Evolutionary conservation across 1,139 yeast species (phyloP).

Genomic region (Barnettozyma hawaiiensis): DNA sequence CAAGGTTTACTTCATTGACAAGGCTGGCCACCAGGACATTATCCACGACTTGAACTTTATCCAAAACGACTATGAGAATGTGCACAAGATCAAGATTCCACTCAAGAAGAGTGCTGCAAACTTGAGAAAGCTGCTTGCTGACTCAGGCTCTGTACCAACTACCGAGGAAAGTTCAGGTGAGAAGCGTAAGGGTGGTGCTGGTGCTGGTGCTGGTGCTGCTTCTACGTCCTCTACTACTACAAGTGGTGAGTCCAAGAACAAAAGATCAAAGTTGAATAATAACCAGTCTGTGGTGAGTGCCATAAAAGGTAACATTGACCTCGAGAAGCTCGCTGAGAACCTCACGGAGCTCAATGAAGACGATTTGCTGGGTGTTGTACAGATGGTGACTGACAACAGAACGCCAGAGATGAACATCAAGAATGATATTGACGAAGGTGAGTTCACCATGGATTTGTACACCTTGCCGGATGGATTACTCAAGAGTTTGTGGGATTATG

Average conservation of each 20-base stretch:
- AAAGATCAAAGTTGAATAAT: constrained; percentile 47
- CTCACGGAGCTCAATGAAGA: constrained; percentile 86
- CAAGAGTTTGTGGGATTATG: constrained; percentile 93
- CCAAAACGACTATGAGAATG: constrained; percentile 69
- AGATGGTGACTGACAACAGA: constrained; percentile 95
- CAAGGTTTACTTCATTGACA: constrained; percentile 71
- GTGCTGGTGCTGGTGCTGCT: constrained; percentile 22
- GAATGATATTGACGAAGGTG: constrained; percentile 95
- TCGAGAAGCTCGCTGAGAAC: constrained; percentile 87
- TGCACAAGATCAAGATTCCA: constrained; percentile 73
- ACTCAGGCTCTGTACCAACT: constrained; percentile 73
- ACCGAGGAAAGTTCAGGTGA: constrained; percentile 27
- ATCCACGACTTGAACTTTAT: constrained; percentile 86
- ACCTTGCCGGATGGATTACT: constrained; percentile 89
- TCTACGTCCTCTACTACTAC: too few species aligned
- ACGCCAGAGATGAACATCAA: constrained; percentile 95
- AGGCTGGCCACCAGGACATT: constrained; percentile 81
- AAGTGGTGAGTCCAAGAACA: constrained; percentile 29
- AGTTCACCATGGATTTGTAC: constrained; percentile 92
- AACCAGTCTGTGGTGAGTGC: constrained; percentile 31
- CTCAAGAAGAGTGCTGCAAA: constrained; percentile 56
- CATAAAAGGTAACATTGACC: constrained; percentile 68
- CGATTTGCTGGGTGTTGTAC: constrained; percentile 89
- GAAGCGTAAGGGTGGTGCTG: constrained; percentile 36
- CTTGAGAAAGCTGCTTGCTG: constrained; percentile 65